Evolutionary conservation across 2,329 filamentous ascomycete genomes (phyloP), one percentile per base, ranked within the genome.

Genomic region (Hypomyces perniciosus): DNA sequence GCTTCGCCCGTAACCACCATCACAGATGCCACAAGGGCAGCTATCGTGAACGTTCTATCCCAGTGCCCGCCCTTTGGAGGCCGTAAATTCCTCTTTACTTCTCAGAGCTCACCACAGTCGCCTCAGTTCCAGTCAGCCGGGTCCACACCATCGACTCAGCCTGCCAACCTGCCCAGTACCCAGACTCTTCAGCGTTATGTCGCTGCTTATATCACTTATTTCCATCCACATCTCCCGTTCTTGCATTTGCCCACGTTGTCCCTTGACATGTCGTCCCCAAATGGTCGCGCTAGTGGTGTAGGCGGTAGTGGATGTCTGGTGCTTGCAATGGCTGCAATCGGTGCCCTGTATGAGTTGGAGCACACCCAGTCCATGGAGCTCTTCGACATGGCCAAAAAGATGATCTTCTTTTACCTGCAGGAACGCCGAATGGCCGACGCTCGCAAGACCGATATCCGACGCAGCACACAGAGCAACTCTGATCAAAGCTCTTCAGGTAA

Each of bases 191-290:
- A 95, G 68, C 86, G 90, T 66, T 96, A 91, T 68, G 88, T 96
- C 56, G 84, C 84, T 57, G 86, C 91, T 53, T 97, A 96, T 70
- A 83, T 97, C 62, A 84, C 84, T 57, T 95, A 89, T 67, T 96
- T 95, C 68, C 91, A 96, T 64, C 92, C 92, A 26, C 92, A 97
- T 66, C 71, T 96, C 54, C 92, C 93, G n/a, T 96, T 97, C 68
- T 75, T 96, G 54, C 92, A 97, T 69, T 82, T 96, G 59, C 85
- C 91, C 47, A 96, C 92, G 12, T 76, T 97, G 56, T 90, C 90
- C 39, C 96, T 97, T 71, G 90, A 96, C 62, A 81, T 88, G 46
- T 79, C 86, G 43, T 83, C 83, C 41, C 80, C 82, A 54, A 83
- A 82, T 63, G 79, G 79, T 53, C 75, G 81, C 54, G 76, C 74